A percentile compares a stretch with the other conserved stretches of the same genome.
These are phyloP conservation scores for Termitomyces sp. DNA, from an alignment of 768 basidiomycete genomes.

Conservation along the genomic window DNA sequence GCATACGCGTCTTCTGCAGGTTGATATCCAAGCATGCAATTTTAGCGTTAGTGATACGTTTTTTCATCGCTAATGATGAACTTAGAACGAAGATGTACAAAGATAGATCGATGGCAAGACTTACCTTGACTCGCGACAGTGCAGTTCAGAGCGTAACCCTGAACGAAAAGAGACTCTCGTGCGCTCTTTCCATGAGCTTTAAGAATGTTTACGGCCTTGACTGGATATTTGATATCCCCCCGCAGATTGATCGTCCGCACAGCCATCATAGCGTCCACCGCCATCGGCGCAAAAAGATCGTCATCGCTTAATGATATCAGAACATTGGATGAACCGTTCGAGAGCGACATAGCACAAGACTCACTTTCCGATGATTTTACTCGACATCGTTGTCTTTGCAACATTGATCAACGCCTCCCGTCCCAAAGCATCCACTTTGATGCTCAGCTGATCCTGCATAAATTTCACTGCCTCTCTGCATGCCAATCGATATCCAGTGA, in stretches of 20 bases:
- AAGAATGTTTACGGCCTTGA: conserved; percentile 97
- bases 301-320: conserved; percentile 63
- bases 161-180: conserved; percentile 89
- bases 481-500: conserved; percentile 95
- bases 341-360: conserved; percentile 22
- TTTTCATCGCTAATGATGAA: conserved; percentile 82
- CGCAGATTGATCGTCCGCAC: conserved; percentile 91
- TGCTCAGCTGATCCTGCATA: conserved; percentile 95
- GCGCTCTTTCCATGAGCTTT: conserved; percentile 98
- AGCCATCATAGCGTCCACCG: conserved; percentile 97
- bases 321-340: neutral
- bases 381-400: conserved; percentile 98
- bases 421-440: conserved; percentile 91
- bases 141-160: conserved; percentile 97
- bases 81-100: conserved; percentile 1
- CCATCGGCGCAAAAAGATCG: conserved; percentile 97
- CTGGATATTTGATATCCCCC: conserved; percentile 97
- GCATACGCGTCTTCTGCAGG: conserved; percentile 94
- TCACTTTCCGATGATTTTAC: conserved; percentile 96
- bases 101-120: conserved; percentile 11
- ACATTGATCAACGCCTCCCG: conserved; percentile 90
- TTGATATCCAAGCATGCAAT: conserved; percentile 99
- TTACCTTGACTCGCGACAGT: conserved; percentile 97
- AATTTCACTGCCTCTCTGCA: conserved; percentile 97
- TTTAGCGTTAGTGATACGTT: conserved; percentile 86